Percentiles rank a stretch among this genome's conserved stretches.
phyloP scores from a whole-genome alignment of 1,284 basidiomycete genomes.

The Gymnopus androsaceus region DNA sequence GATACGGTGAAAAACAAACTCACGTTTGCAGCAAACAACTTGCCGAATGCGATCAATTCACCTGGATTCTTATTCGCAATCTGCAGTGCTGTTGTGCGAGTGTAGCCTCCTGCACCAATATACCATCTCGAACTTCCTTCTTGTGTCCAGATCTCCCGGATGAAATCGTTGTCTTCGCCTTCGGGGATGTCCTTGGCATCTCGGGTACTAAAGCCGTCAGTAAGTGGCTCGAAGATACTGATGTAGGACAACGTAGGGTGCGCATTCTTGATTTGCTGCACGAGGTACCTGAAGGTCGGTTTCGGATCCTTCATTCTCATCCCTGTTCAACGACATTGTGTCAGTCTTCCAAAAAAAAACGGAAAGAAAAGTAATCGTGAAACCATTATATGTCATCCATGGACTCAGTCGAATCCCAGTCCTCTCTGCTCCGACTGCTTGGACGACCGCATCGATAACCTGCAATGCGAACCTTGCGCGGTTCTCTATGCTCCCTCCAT shows the following conservation, averaged over 20 bases:
- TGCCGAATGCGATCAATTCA: constrained; percentile 48
- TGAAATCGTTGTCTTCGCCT: constrained; percentile 38
- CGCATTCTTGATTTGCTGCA: constrained; percentile 28
- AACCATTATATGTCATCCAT: constrained; percentile 45
- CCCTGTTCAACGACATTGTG: too few relatives aligned
- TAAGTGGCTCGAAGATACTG: constrained; percentile 54
- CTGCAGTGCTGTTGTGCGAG: constrained; percentile 33
- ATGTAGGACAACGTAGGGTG: constrained; percentile 59
- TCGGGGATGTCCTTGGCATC: background rate
- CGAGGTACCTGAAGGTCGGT: constrained; percentile 42
- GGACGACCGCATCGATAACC: constrained; percentile 38
- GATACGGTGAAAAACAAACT: constrained; percentile 19
- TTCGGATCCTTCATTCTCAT: constrained; percentile 51
- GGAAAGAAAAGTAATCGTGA: too few relatives aligned
- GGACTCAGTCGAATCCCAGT: constrained; percentile 56
- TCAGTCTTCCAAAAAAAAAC: too few relatives aligned
- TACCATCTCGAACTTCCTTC: constrained; percentile 36
- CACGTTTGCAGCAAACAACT: constrained; percentile 52
- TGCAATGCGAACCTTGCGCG: constrained; percentile 44
- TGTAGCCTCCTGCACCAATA: constrained; percentile 51
- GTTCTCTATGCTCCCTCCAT: constrained; percentile 51
- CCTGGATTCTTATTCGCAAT: constrained; percentile 34
- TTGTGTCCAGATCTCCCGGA: constrained; percentile 35
- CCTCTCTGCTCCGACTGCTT: constrained; percentile 34
- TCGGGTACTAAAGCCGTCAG: constrained; percentile 22